A percentile compares a stretch with the other conserved stretches of the same genome.
phyloP scores from a whole-genome alignment of 306 rosid genomes.

The Fragaria vesca region DNA sequence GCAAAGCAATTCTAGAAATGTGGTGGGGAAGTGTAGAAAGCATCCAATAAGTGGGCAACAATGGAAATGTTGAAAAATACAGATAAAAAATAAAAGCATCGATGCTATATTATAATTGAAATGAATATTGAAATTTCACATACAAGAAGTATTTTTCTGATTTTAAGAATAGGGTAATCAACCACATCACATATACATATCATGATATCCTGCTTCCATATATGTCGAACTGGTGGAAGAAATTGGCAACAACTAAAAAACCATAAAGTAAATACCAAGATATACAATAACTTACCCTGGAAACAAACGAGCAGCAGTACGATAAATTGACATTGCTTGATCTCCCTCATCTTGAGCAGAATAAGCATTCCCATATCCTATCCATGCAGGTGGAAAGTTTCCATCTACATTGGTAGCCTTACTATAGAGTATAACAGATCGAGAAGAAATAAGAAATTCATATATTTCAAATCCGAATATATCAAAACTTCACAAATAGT shows the following conservation, averaged over 20 bases:
- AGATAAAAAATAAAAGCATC: background rate
- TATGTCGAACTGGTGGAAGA: background rate
- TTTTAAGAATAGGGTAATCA: background rate
- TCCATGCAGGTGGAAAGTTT: conserved; percentile 95
- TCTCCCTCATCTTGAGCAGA: conserved; percentile 98
- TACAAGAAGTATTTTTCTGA: background rate
- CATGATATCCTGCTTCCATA: background rate
- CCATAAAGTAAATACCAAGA: background rate
- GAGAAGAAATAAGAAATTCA: conserved; percentile 22
- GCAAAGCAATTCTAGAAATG: background rate
- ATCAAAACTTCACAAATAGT: background rate
- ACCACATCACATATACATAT: background rate
- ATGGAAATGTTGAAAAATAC: background rate
- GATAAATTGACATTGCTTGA: conserved; percentile 97
- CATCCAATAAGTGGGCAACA: background rate
- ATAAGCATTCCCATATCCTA: conserved; percentile 89
- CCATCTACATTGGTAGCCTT: conserved; percentile 93
- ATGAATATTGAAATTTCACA: background rate
- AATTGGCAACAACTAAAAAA: background rate
- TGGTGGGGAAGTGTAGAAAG: background rate
- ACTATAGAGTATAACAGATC: conserved; percentile 42
- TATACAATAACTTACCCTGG: conserved; percentile 65
- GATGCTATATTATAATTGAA: background rate
- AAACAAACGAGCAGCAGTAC: conserved; percentile 96
- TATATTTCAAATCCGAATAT: background rate